Evolutionary conservation across 176 grass and related monocot genomes (phyloP).

Genomic region (Hyparrhenia diplandra): DNA sequence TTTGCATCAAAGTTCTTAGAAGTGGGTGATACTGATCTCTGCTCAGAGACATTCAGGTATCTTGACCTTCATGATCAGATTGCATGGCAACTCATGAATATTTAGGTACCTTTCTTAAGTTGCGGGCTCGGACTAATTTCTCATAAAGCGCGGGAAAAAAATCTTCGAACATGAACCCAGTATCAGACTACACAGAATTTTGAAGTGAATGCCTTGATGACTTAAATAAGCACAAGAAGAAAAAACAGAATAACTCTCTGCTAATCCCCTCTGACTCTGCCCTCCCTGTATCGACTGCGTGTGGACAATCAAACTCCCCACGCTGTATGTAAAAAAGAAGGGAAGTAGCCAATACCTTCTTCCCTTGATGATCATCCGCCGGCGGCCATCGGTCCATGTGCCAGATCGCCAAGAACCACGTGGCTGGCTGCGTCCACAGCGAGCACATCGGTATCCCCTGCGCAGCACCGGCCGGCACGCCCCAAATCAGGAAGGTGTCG

Average conservation of each 20-base stretch:
- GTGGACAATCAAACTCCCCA: not conserved
- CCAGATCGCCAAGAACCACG: constrained; percentile 45
- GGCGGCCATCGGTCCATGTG: constrained; percentile 34
- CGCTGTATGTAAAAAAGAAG: not conserved
- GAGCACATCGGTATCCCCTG: constrained; percentile 58
- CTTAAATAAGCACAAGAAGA: not conserved
- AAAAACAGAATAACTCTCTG: not conserved
- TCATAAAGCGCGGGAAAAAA: not conserved
- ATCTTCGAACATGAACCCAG: not conserved
- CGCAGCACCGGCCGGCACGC: constrained; percentile 30
- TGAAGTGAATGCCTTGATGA: not conserved
- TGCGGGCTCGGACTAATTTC: not conserved
- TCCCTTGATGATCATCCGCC: not conserved
- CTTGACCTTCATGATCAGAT: not conserved
- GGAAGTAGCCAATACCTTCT: constrained; percentile 29
- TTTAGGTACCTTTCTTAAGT: not conserved
- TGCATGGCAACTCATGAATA: not conserved
- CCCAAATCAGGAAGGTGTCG: constrained; percentile 54
- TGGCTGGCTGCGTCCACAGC: constrained; percentile 46
- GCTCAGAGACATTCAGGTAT: not conserved
- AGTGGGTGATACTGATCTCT: not conserved
- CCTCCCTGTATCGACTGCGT: not conserved
- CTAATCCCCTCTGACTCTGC: not conserved
- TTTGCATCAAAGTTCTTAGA: constrained; percentile 1
- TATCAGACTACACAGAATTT: not conserved